Evolutionary conservation across 768 basidiomycete species (phyloP), one percentile per base, ranked within the genome.

Genomic region (Russula compacta): DNA sequence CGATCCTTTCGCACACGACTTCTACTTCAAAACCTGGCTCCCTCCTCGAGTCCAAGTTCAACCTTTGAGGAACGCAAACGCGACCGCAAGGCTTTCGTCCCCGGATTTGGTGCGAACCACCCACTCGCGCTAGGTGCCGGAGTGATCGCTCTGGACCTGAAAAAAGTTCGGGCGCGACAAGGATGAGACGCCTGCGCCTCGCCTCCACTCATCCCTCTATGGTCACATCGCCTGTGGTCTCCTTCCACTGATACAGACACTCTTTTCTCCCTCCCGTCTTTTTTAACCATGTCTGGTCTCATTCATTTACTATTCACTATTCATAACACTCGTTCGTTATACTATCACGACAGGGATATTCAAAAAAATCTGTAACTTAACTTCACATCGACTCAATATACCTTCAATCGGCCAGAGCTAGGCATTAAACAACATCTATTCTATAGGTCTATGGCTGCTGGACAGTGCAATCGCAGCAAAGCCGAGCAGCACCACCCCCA

Each of bases 11-110:
- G 90, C 94, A 15, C 78, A 83, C 60, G 86, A 93, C 49, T 92
- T 95, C 74, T 98, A 95, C 76, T 95, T 95, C 80, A 93, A n/a
- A 93, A 74, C 85, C 85, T 53, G 94, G 94, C 9, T 89, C 93
- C 0, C 78, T 90, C 15, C 81, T 94, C 35, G 87, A 94, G 71
- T 83, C 84, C 14, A 81, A 88, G 42, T 95, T 92, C 73, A 84
- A 79, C 51, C n/a, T 72, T 83, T 53, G 87, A 93, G 69, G 87
- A 94, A 68, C 80, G 82, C 49, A 76, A 79, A 61, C 81, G 89
- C 53, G 92, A 94, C 68, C 75, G 77, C 42, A 76, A 78, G 55
- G 85, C 87, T 0, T 98, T 92, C 72, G 92, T 92, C 0, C 75
- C 78, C 0, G 75, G 72, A 4, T 83, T 89, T 66, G 79, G 77